Percentiles rank a stretch among this genome's conserved stretches.
These are phyloP conservation scores for Ascochyta rabiei DNA, from an alignment of 2,329 filamentous ascomycete species.

Conservation along the genomic window DNA sequence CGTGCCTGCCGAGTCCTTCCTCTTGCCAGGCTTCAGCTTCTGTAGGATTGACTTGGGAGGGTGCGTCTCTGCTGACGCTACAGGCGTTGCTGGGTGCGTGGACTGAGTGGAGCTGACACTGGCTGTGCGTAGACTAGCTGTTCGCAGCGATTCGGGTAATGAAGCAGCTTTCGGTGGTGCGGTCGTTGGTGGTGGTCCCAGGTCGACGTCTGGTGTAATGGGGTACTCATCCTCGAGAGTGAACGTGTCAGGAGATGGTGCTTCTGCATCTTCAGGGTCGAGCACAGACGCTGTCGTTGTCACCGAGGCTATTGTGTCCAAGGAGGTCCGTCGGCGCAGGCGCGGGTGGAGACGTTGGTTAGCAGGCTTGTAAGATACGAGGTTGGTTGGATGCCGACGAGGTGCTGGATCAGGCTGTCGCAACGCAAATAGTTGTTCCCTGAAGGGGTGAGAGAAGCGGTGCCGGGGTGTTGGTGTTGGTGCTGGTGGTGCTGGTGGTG, in stretches of 20 bases:
- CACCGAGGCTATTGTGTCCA: slow-evolving; percentile 43
- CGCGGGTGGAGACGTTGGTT: slow-evolving; percentile 30
- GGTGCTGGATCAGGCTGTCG: slow-evolving; percentile 17
- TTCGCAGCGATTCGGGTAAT: slow-evolving; percentile 9
- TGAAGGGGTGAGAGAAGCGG: slow-evolving; percentile 15
- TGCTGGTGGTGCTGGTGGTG: slow-evolving; percentile 3
- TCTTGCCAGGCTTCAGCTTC: slow-evolving; percentile 24
- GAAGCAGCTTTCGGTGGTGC: slow-evolving; percentile 3
- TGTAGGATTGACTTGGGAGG: slow-evolving; percentile 30
- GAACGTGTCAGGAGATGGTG: slow-evolving; percentile 22
- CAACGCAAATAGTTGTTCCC: slow-evolving; percentile 15
- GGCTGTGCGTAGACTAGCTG: slow-evolving; percentile 8
- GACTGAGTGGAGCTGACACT: slow-evolving; percentile 22
- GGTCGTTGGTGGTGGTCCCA: background rate
- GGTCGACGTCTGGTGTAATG: slow-evolving; percentile 9
- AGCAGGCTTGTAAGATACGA: slow-evolving; percentile 25
- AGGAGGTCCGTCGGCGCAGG: slow-evolving; percentile 33
- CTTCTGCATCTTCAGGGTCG: slow-evolving; percentile 24
- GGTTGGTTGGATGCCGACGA: slow-evolving; percentile 22
- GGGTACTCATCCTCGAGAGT: slow-evolving; percentile 13
- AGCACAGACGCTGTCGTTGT: slow-evolving; percentile 26
- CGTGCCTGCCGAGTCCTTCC: slow-evolving; percentile 6
- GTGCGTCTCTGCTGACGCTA: slow-evolving; percentile 20
- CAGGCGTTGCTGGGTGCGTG: slow-evolving; percentile 16
- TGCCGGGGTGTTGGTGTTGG: slow-evolving; percentile 1